Conservation (phyloP, 2,329 filamentous ascomycete species). For the Paecilomyces niveus region DNA sequence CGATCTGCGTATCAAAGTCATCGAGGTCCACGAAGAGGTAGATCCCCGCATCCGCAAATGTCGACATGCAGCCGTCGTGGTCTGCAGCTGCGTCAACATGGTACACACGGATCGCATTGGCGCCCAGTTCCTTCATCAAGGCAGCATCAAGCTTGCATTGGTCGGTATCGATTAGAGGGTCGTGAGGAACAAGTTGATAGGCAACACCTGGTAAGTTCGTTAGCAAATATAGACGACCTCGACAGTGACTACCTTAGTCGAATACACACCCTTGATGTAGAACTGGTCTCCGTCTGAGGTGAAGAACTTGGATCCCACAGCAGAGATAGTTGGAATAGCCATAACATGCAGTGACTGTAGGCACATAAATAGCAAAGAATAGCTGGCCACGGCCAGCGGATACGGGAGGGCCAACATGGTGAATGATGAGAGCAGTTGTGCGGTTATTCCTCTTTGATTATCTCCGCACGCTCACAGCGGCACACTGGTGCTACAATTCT, state of each 20-base stretch:
- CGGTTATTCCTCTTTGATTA: not conserved
- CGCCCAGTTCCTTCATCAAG: slow-evolving; percentile 72
- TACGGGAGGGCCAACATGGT: slow-evolving; percentile 6
- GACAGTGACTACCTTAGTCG: not conserved
- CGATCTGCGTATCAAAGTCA: slow-evolving; percentile 39
- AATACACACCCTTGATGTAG: slow-evolving; percentile 64
- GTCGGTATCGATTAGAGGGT: slow-evolving; percentile 67
- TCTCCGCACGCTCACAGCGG: not conserved
- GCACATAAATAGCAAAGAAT: slow-evolving; percentile 19
- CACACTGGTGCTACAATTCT: not conserved
- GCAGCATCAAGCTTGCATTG: slow-evolving; percentile 71
- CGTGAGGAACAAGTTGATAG: slow-evolving; percentile 60
- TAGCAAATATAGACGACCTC: not conserved
- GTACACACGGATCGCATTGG: slow-evolving; percentile 82
- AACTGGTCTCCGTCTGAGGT: slow-evolving; percentile 72
- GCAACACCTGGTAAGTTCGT: slow-evolving; percentile 54
- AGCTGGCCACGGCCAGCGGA: slow-evolving; percentile 1
- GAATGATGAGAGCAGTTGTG: not conserved
- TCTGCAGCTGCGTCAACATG: slow-evolving; percentile 67
- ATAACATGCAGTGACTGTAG: slow-evolving; percentile 19
- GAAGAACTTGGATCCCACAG: slow-evolving; percentile 78
- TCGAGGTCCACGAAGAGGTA: slow-evolving; percentile 78
- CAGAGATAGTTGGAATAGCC: slow-evolving; percentile 50
- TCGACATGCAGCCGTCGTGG: slow-evolving; percentile 74
- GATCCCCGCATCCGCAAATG: slow-evolving; percentile 72